These are phyloP conservation scores for Macrolepiota fuliginosa DNA, from an alignment of 768 basidiomycete species.

Conservation along the genomic window DNA sequence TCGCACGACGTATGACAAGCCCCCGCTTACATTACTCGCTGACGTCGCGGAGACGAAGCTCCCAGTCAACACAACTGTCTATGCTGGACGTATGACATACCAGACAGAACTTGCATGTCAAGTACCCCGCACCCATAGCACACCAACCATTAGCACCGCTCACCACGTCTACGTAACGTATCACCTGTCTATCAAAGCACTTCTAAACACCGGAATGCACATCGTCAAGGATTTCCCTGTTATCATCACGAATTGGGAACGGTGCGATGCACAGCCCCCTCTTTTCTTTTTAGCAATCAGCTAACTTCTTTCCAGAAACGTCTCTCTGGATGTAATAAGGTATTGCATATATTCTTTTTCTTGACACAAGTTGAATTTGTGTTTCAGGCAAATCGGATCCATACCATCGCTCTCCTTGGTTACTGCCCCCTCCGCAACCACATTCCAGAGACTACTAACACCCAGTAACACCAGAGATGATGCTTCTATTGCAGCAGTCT, in stretches of 20 bases:
- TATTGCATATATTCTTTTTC: constrained; percentile 28
- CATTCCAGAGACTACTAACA: not conserved
- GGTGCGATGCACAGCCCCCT: constrained; percentile 39
- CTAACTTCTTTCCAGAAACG: constrained; percentile 39
- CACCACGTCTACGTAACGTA: constrained; percentile 86
- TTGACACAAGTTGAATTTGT: not conserved
- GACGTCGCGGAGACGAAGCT: constrained; percentile 70
- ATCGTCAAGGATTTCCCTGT: constrained; percentile 76
- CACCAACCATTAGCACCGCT: constrained; percentile 78
- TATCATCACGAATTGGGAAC: constrained; percentile 83
- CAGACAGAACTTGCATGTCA: constrained; percentile 70
- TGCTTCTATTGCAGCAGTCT: not conserved
- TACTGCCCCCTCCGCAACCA: not conserved
- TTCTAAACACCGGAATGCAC: constrained; percentile 64
- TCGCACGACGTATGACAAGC: constrained; percentile 50
- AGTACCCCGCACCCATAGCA: constrained; percentile 71
- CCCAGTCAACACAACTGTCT: constrained; percentile 67
- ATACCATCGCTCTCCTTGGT: constrained; percentile 44
- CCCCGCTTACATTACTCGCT: constrained; percentile 50
- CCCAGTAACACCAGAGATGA: not conserved
- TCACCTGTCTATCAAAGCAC: constrained; percentile 70
- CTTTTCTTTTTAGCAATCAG: constrained; percentile 1
- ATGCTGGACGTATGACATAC: constrained; percentile 58
- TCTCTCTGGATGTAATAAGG: constrained; percentile 70
- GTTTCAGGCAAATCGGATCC: constrained; percentile 43